Evolutionary conservation across 345 rosid genomes (phyloP), one percentile per base, ranked within the genome.

Genomic region (Litchi chinensis): DNA sequence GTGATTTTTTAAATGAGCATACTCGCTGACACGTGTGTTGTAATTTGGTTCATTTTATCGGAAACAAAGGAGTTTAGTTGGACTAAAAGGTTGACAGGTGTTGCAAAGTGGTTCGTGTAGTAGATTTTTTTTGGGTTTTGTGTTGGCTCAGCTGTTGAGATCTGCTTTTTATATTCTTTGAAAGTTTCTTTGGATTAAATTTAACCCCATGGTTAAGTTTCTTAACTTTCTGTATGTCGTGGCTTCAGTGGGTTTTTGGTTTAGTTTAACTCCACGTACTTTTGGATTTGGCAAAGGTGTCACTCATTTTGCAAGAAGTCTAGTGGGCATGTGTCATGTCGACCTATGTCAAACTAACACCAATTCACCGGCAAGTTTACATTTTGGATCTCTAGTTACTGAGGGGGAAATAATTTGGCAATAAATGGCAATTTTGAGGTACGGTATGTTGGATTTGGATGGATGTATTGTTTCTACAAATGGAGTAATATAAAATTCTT

Each of bases 71-170:
- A 19, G 0, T 10, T 24, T 16, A 1, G 26, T 22, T n/a, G 43
- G 63, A 43, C 63, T 28, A 28, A 71, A 71, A n/a, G 76, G 0
- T n/a, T 52, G 76, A 57, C 52, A 57, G 19, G 50, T 73, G 76
- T 57, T 57, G 65, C 65, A 22, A 60, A 60, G 1, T 21, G 28
- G 65, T n/a, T 60, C 28, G 65, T 60, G 28, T 21, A 3, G 65
- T 60, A 60, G 28, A 16, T 52, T 15, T 18, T 21, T 56, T 37
- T 16, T 28, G 0, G 32, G n/a, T 8, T 40, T 15, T 67, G 10
- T n/a, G 71, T 41, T 57, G 63, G 24, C 63, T 41, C 41, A 7
- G 56, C 54, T 24, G 71, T 21, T 8, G 24, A n/a, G 22, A 43
- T 43, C 50, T 60, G 65, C 28, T 60, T 21, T 43, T 21, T 8